phyloP scores from a whole-genome alignment of 371 early-diverging fungal genomes.

The Paraphysoderma sedebokerense region DNA sequence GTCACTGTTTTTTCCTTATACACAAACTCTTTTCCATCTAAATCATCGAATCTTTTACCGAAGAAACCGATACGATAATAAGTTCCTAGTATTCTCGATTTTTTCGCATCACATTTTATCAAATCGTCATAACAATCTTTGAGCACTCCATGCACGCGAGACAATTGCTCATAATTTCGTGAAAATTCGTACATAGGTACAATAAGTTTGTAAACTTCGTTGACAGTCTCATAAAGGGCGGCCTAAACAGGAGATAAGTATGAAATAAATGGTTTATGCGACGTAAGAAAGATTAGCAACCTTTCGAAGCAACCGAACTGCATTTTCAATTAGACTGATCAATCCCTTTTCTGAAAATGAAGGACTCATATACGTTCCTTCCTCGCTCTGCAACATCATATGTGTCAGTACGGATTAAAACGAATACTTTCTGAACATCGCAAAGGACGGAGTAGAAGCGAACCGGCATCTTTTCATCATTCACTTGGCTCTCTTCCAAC shows the following conservation, averaged over 20 bases:
- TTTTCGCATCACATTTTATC: neutral
- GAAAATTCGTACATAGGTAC: slow-evolving; percentile 3
- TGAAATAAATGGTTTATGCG: neutral
- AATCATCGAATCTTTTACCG: slow-evolving; percentile 1
- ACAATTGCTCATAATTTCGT: neutral
- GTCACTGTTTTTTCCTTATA: slow-evolving; percentile 2
- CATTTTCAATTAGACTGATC: neutral
- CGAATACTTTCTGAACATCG: too few species aligned
- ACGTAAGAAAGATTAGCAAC: too few species aligned
- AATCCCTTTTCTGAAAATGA: neutral
- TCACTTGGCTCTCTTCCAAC: neutral
- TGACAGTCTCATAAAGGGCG: slow-evolving; percentile 3
- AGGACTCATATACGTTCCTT: neutral
- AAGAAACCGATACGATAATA: slow-evolving; percentile 7
- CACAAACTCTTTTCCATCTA: slow-evolving; percentile 4
- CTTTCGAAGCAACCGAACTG: too few species aligned
- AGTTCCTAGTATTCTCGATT: slow-evolving; percentile 4
- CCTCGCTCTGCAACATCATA: too few species aligned
- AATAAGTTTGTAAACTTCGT: slow-evolving; percentile 4
- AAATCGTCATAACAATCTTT: neutral
- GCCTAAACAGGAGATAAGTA: neutral
- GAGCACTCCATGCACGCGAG: slow-evolving; percentile 1
- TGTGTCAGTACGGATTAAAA: too few species aligned
- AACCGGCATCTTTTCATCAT: neutral
- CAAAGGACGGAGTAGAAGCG: neutral